phyloP scores from a whole-genome alignment of 352 stramenopile species.

The Phytophthora tentaculata region DNA sequence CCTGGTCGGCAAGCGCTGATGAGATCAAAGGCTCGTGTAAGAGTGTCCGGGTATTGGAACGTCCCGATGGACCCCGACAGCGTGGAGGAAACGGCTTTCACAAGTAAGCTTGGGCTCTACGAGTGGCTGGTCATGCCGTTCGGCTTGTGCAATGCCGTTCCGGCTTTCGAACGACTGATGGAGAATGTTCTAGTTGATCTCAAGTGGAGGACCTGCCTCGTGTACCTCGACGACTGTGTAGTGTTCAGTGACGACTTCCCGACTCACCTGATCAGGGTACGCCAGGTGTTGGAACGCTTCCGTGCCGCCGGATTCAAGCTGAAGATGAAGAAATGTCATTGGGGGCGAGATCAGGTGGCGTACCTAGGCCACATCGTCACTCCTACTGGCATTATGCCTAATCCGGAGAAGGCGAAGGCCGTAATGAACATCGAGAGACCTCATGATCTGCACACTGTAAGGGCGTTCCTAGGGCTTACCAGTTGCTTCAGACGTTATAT shows the following conservation, averaged over 20 bases:
- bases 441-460: no score
- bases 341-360: slow-evolving; percentile 6
- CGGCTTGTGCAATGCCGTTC: slow-evolving; percentile 5
- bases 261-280: background rate
- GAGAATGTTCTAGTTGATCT: slow-evolving; percentile 2
- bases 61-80: background rate
- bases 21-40: no score
- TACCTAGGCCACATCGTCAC: background rate
- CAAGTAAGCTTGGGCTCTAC: background rate
- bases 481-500: no score
- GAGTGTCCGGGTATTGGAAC: slow-evolving; percentile 1
- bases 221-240: background rate
- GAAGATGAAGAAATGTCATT: slow-evolving; percentile 14
- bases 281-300: slow-evolving; percentile 6
- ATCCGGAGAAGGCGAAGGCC: no score
- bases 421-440: no score
- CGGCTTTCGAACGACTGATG: slow-evolving; percentile 5
- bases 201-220: slow-evolving; percentile 10
- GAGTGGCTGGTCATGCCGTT: slow-evolving; percentile 16
- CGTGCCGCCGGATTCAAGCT: background rate
- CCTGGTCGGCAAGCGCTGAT: no score
- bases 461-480: no score
- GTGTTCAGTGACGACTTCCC: slow-evolving; percentile 7
- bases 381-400: no score
- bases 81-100: background rate